Evolutionary conservation across 176 grass and related monocot species (phyloP).

Genomic region (Bonia amplexicaulis): DNA sequence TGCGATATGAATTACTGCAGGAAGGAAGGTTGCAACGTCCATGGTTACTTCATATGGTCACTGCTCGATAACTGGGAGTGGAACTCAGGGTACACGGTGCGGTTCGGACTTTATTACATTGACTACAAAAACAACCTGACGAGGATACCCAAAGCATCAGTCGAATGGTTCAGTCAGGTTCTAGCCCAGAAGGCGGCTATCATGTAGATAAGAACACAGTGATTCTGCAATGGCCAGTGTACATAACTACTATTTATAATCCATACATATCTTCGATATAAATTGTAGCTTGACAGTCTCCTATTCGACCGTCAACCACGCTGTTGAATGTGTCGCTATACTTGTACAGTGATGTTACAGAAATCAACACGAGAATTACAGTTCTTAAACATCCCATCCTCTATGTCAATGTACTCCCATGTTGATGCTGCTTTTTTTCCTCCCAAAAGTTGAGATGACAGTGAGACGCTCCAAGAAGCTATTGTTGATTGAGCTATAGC

Average conservation of each 20-base stretch:
- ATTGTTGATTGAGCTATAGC: background rate
- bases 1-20: slow-evolving; percentile 26
- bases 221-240: background rate
- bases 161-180: slow-evolving; percentile 58
- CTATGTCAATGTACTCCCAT: background rate
- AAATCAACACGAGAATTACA: background rate
- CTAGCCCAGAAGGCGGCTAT: slow-evolving; percentile 10
- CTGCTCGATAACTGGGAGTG: slow-evolving; percentile 94
- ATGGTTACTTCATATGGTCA: slow-evolving; percentile 77
- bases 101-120: slow-evolving; percentile 73
- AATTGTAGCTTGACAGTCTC: background rate
- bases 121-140: slow-evolving; percentile 80
- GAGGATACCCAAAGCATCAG: slow-evolving; percentile 77
- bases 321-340: background rate
- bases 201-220: slow-evolving; percentile 8
- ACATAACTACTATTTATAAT: background rate
- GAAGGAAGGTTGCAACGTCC: slow-evolving; percentile 71
- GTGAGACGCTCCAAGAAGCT: background rate
- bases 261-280: background rate
- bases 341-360: background rate
- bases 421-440: background rate
- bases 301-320: background rate
- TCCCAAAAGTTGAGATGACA: background rate
- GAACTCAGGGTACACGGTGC: slow-evolving; percentile 84
- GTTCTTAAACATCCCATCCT: background rate